Base-by-base conservation (phyloP, 1,284 basidiomycete species). In the Naganishia liquefaciens region DNA sequence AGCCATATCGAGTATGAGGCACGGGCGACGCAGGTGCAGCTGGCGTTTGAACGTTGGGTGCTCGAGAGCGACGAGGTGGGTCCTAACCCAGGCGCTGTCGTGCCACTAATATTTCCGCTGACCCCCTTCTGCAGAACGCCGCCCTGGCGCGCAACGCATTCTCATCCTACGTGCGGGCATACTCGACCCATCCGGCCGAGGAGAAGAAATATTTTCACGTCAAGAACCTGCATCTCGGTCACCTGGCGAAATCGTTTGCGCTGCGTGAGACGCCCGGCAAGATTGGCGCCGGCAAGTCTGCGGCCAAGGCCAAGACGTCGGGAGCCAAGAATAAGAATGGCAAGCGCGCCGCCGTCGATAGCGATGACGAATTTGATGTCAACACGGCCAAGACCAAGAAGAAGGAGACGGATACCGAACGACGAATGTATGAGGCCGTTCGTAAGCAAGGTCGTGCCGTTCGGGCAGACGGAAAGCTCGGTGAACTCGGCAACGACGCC, bases 171-270 rank as follows among this genome's bases (percentile, higher is more conserved):
- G 88, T 98, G 79, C 85, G 96, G 63, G 96, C 96, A 0, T 99
- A 99, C 78, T 91, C 96, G 10, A 99, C 96, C 0, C 96, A 99
- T 80, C 94, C 95, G 0, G 85, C 90, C 4, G 87, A 88, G 68
- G 96, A 99, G 77, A 98, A 98, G 73, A 87, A 90, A 68, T 91
- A 96, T 66, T 99, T 99, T 82, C 93, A 97, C 77, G 87, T 97
- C 63, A 88, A 90, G 39, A 86, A 93, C 71, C 82, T 99, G 10
- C 96, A 99, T 75, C 84, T 97, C 46, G 96, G 96, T 1, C 96
- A 99, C 81, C 80, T 99, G 25, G 95, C 96, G 43, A 99, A 99
- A 79, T 86, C 93, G 0, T 99, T 99, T 74, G 93, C 92, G 0
- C 83, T 99, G 58, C 88, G 96, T 42, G 95, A 98, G 68, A 91